phyloP scores from a whole-genome alignment of 2,329 filamentous ascomycete genomes.

The Pseudohalonectria lignicola region DNA sequence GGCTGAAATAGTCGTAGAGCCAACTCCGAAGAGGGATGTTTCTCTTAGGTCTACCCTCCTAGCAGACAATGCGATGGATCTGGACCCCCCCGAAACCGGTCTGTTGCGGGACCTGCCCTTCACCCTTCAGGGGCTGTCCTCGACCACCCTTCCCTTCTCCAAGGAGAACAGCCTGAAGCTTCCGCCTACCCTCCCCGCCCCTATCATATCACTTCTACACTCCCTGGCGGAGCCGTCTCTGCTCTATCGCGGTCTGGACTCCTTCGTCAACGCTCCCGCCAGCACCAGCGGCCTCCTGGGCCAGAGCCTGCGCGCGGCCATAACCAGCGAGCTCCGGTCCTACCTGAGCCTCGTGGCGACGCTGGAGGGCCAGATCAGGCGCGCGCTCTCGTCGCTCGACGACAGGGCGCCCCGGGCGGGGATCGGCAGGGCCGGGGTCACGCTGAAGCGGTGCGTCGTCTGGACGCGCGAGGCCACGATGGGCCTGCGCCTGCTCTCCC shows the following conservation, averaged over 20 bases:
- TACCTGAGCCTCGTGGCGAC: conserved; percentile 89
- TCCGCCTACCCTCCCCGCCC: conserved; percentile 68
- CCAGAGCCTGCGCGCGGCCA: conserved; percentile 82
- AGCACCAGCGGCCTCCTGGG: conserved; percentile 69
- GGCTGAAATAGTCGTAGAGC: conserved; percentile 8
- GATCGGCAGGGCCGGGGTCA: conserved; percentile 80
- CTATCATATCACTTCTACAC: conserved; percentile 78
- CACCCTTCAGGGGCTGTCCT: conserved; percentile 85
- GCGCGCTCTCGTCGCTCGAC: conserved; percentile 66
- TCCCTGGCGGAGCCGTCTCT: conserved; percentile 86
- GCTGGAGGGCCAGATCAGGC: conserved; percentile 81
- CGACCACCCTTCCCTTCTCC: conserved; percentile 69
- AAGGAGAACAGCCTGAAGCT: conserved; percentile 61
- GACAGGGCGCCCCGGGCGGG: conserved; percentile 55
- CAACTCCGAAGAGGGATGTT: conserved; percentile 33
- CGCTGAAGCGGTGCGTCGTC: conserved; percentile 86
- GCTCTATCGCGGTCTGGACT: conserved; percentile 71
- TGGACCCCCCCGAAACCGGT: conserved; percentile 52
- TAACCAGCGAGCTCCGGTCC: conserved; percentile 73
- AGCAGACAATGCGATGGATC: conserved; percentile 43
- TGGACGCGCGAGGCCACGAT: conserved; percentile 98
- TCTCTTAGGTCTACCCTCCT: conserved; percentile 45
- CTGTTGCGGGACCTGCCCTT: conserved; percentile 78
- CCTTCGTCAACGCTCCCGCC: conserved; percentile 71
- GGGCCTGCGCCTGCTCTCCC: conserved; percentile 82